These are phyloP conservation scores for Kluyveromyces nonfermentans DNA, from an alignment of 805 yeast genomes.

Conservation along the genomic window DNA sequence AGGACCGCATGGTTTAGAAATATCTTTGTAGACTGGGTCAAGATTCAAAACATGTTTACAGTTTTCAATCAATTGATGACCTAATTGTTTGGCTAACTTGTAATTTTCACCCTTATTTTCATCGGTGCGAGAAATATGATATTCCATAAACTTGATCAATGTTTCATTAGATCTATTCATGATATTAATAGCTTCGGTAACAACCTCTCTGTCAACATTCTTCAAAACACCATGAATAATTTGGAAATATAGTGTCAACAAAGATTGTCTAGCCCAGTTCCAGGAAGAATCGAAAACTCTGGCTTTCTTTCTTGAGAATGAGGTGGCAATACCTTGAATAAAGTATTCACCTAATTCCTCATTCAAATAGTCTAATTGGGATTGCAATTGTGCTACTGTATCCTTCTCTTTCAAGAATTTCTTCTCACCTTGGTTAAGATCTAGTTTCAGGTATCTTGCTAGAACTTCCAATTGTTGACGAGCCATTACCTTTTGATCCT, in stretches of 20 bases:
- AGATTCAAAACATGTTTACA: conserved; percentile 75
- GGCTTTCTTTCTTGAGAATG: conserved; percentile 85
- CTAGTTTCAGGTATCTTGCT: conserved; percentile 91
- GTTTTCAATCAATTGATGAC: conserved; percentile 90
- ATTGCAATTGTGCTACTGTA: conserved; percentile 73
- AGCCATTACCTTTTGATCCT: conserved; percentile 40
- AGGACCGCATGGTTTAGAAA: conserved; percentile 90
- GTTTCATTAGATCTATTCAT: conserved; percentile 97
- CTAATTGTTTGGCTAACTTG: conserved; percentile 78
- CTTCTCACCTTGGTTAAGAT: conserved; percentile 85
- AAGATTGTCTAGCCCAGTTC: conserved; percentile 99
- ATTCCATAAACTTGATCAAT: conserved; percentile 93
- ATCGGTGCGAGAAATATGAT: conserved; percentile 53
- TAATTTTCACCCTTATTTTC: conserved; percentile 84
- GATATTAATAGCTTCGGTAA: conserved; percentile 89
- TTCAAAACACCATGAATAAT: conserved; percentile 87
- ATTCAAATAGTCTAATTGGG: conserved; percentile 72
- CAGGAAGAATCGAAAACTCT: conserved; percentile 95
- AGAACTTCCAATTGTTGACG: conserved; percentile 69
- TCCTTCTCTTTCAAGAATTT: conserved; percentile 67
- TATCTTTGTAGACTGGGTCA: conserved; percentile 93
- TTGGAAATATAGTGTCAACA: conserved; percentile 86
- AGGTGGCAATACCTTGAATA: conserved; percentile 84
- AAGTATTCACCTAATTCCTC: conserved; percentile 84
- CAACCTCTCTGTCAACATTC: conserved; percentile 92